These are phyloP conservation scores for Monosporascus sp. DNA, from an alignment of 2,329 filamentous ascomycete species.

Conservation along the genomic window DNA sequence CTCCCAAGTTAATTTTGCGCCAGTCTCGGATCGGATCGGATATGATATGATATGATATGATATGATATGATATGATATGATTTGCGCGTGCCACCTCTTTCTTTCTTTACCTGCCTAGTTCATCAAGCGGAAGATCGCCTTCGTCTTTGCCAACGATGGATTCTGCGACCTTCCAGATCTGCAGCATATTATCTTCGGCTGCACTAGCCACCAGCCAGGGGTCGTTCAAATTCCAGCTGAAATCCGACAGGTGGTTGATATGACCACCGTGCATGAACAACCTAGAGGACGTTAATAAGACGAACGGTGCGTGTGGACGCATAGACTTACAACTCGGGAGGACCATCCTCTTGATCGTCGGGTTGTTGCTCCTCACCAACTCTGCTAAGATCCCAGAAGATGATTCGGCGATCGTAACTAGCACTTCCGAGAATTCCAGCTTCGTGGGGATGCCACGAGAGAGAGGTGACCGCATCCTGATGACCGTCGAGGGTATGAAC, in stretches of 20 bases:
- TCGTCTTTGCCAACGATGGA: slow-evolving; percentile 75
- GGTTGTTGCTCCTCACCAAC: slow-evolving; percentile 92
- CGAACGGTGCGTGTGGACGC: background rate
- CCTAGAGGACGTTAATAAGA: slow-evolving; percentile 35
- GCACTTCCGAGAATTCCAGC: slow-evolving; percentile 83
- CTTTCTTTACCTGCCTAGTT: slow-evolving; percentile 57
- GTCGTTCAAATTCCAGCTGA: slow-evolving; percentile 95
- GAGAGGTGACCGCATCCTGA: slow-evolving; percentile 80
- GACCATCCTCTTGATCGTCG: slow-evolving; percentile 91
- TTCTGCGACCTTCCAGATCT: slow-evolving; percentile 86
- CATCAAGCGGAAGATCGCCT: slow-evolving; percentile 68
- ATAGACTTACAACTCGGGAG: slow-evolving; percentile 79
- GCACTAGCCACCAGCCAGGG: slow-evolving; percentile 95
- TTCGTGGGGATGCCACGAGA: slow-evolving; percentile 93
- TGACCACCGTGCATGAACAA: slow-evolving; percentile 99
- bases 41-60: background rate
- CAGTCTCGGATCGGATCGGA: slow-evolving; percentile 1
- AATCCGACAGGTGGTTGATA: slow-evolving; percentile 93
- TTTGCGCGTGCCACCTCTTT: slow-evolving; percentile 2
- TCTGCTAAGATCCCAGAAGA: slow-evolving; percentile 92
- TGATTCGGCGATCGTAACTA: slow-evolving; percentile 86
- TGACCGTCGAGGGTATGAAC: slow-evolving; percentile 88
- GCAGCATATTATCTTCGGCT: slow-evolving; percentile 92
- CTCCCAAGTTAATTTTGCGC: background rate
- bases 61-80: background rate